phyloP scores from a whole-genome alignment of 257 asterid genomes.

The Haberlea rhodopensis region DNA sequence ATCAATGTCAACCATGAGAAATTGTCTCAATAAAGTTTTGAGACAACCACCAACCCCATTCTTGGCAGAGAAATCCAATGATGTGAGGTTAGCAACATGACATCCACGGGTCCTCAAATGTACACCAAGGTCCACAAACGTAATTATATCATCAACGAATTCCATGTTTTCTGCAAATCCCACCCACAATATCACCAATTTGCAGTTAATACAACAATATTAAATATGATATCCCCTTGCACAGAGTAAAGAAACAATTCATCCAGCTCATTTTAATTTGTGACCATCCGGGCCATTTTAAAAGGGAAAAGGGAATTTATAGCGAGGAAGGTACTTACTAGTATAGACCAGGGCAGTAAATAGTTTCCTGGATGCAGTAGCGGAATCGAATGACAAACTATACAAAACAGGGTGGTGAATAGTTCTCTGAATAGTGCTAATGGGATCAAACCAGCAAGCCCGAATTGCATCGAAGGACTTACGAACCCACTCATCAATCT shows the following conservation, averaged over 20 bases:
- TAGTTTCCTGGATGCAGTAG: conserved; percentile 51
- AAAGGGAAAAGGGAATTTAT: conserved; percentile 7
- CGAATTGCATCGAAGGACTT: conserved; percentile 57
- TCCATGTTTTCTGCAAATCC: conserved; percentile 72
- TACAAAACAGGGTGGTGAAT: conserved; percentile 52
- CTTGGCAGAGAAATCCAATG: conserved; percentile 69
- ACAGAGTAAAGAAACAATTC: conserved; percentile 4
- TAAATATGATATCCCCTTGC: not conserved
- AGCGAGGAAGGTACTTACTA: conserved; percentile 47
- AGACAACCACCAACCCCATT: conserved; percentile 86
- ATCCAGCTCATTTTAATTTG: conserved; percentile 6
- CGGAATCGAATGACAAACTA: conserved; percentile 30
- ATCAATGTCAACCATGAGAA: conserved; percentile 53
- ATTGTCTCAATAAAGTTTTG: conserved; percentile 63
- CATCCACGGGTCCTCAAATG: conserved; percentile 64
- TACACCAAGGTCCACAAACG: conserved; percentile 69
- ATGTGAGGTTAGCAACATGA: conserved; percentile 73
- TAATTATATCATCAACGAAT: conserved; percentile 73
- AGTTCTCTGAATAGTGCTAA: conserved; percentile 28
- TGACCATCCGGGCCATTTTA: too few relatives aligned
- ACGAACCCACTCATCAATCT: conserved; percentile 61
- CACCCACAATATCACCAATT: not conserved
- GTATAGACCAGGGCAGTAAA: conserved; percentile 75
- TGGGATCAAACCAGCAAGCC: conserved; percentile 35
- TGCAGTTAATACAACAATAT: not conserved